A percentile compares a stretch with the other conserved stretches of the same genome.
Evolutionary conservation across 176 grass and related monocot genomes (phyloP).

Genomic region (Rhynchospora pubera): DNA sequence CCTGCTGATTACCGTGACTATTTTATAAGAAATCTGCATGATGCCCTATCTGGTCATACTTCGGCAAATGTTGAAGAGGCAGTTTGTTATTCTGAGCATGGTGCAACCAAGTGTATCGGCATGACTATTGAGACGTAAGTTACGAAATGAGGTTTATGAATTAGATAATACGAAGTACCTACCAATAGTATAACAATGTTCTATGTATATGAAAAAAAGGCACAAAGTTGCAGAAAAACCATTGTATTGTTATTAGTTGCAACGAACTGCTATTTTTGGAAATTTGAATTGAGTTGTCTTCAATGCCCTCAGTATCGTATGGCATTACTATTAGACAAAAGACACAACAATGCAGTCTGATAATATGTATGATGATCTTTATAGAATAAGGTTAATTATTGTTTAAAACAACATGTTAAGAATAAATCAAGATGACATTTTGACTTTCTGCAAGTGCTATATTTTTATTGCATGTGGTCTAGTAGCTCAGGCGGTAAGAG

Average conservation of each 20-base stretch:
- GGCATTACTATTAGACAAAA: not conserved
- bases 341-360: not conserved
- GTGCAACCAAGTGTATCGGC: slow-evolving; percentile 88
- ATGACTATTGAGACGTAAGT: slow-evolving; percentile 99
- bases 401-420: not conserved
- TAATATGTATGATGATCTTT: not conserved
- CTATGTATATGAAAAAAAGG: not conserved
- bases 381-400: not conserved
- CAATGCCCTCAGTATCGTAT: not conserved
- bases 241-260: not conserved
- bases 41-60: slow-evolving; percentile 87
- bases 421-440: not conserved
- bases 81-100: slow-evolving; percentile 96
- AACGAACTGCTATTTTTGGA: not conserved
- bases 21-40: slow-evolving; percentile 98
- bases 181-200: not conserved
- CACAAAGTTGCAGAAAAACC: not conserved
- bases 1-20: slow-evolving; percentile 93
- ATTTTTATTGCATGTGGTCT: too few relatives aligned
- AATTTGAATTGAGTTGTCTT: not conserved
- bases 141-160: not conserved
- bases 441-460: not conserved
- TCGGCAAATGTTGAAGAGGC: slow-evolving; percentile 97
- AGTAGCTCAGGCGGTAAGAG: too few relatives aligned
- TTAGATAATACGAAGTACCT: not conserved